These are phyloP conservation scores for Acanthamoeba rhysodes DNA, from an alignment of 208 protist species.

Conservation along the genomic window DNA sequence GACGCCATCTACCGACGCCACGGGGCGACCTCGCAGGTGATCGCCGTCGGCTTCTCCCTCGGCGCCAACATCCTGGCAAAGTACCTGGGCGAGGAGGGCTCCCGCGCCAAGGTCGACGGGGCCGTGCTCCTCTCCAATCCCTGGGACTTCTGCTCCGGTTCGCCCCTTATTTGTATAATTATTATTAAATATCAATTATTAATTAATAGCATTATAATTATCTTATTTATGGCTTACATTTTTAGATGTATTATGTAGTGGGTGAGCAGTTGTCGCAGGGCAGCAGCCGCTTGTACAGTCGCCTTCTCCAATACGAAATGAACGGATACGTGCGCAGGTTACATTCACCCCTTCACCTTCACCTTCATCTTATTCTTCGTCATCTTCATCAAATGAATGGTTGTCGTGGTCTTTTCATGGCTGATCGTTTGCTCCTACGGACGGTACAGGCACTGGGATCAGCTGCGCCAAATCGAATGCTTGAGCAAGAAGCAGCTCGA, in stretches of 20 bases:
- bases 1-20: not conserved
- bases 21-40: not conserved
- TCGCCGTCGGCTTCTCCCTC: slow-evolving; percentile 56
- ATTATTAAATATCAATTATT: not conserved
- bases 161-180: not conserved
- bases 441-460: slow-evolving; percentile 10
- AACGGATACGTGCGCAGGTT: slow-evolving; percentile 47
- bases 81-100: slow-evolving; percentile 60
- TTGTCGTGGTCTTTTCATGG: not conserved
- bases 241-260: not conserved
- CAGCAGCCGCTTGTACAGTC: slow-evolving; percentile 50
- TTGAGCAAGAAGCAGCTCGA: slow-evolving; percentile 6
- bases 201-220: not conserved
- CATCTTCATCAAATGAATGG: not conserved
- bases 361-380: not conserved
- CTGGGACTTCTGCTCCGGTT: slow-evolving; percentile 38
- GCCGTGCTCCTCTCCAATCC: slow-evolving; percentile 51
- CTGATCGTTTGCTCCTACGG: not conserved
- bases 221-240: not conserved
- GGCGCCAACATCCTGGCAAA: slow-evolving; percentile 63
- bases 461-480: slow-evolving; percentile 16
- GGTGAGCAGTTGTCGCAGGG: slow-evolving; percentile 3
- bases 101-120: slow-evolving; percentile 1
- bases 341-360: not conserved
- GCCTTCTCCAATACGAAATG: slow-evolving; percentile 20